Evolutionary conservation across 139 green algal genomes (phyloP).

Genomic region (Chlamydomonas sp.): DNA sequence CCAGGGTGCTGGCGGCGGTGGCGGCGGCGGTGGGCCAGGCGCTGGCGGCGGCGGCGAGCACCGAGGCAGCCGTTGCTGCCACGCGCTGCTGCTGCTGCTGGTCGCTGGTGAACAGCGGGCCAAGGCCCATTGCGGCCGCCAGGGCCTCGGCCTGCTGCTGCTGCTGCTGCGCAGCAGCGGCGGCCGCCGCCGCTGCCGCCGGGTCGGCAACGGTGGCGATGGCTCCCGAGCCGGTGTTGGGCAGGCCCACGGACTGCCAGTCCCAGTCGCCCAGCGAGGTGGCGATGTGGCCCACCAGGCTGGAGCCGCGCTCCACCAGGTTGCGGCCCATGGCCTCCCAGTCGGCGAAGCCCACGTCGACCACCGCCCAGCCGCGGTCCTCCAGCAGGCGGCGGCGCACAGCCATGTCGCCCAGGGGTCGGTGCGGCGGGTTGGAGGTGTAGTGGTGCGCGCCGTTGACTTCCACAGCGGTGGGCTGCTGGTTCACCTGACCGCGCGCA

Average conservation of each 20-base stretch:
- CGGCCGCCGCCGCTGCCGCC: neutral
- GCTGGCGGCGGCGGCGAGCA: neutral
- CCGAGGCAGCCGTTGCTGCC: neutral
- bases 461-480: constrained; percentile 49
- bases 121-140: constrained; percentile 15
- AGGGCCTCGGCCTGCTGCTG: neutral
- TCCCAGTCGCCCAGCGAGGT: constrained; percentile 13
- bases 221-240: neutral
- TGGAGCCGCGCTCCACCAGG: neutral
- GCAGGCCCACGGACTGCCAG: constrained; percentile 33
- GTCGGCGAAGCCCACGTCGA: constrained; percentile 48
- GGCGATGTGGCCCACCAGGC: constrained; percentile 24
- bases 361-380: constrained; percentile 54
- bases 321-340: constrained; percentile 41
- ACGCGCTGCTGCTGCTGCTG: neutral
- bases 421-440: constrained; percentile 44
- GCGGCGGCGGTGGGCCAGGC: too few species aligned
- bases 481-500: constrained; percentile 24
- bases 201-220: neutral
- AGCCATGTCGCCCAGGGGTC: constrained; percentile 38
- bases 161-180: neutral
- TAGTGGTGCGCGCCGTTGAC: constrained; percentile 61
- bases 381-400: constrained; percentile 47
- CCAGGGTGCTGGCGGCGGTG: neutral
- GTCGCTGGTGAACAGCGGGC: neutral